Evolutionary conservation across 805 yeast genomes (phyloP), one percentile per base, ranked within the genome.

Genomic region (Metschnikowia bowlesiae): DNA sequence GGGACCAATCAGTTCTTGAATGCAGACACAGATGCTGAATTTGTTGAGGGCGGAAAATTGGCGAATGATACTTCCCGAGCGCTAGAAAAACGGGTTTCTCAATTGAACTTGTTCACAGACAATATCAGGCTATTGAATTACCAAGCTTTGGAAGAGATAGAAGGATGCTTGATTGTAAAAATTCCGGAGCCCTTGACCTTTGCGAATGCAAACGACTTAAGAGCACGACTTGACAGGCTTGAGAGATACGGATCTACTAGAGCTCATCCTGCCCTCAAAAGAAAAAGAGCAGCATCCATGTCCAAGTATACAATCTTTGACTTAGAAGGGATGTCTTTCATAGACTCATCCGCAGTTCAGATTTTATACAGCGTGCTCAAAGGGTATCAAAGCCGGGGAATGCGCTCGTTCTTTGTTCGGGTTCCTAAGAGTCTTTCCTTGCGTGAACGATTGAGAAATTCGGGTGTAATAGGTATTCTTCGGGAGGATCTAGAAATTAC

Each of bases 101-200:
- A 64, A 34, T 55, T 70, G 36, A 68, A 70, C 39, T 57, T 68
- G 32, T 71, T 73, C 52, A 63, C 67, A 3, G 68, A 66, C 18
- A 55, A 69, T 51, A 63, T 67, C 40, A 65, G 72, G 3, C 67
- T 64, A 11, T 62, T 73, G 30, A 71, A 73, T 50, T 60, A 65
- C 18, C 65, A 62, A 18, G 71, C 66, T 1, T 54, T 73, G 14
- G 77, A 73, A 47, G 76, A 73, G 50, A 69, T 73, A 34, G 77
- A 73, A 54, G 77, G 78, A 6, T 72, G 76, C 56, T 59, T 73
- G 10, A 72, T 73, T 9, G 64, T 73, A 18, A 70, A 67, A 50
- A 71, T 73, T 34, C 77, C 77, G 2, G 78, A 73, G 54, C 76
- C 77, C 8, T 58, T 73, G 39, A 71, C 76, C 3, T 73, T 73